Base-by-base conservation (phyloP, 306 rosid genomes). In the Vigna radiata region DNA sequence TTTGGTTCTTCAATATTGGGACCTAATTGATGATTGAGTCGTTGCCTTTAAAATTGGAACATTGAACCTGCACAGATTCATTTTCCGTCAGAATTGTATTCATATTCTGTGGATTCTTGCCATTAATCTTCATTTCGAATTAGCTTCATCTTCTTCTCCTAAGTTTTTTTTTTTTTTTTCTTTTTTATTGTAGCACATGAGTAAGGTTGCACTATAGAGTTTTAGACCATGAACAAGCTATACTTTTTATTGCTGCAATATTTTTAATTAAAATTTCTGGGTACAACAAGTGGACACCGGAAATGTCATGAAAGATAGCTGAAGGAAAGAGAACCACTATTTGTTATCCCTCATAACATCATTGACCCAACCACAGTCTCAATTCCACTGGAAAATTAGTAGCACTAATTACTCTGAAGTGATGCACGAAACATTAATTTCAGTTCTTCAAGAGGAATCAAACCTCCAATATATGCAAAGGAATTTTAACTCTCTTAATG, bases 1-100 rank as follows among this genome's bases (percentile, higher is more conserved):
- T 87, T 87, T 95, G 96, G 96, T 89, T 90, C 99, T 90, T 91
- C 97, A 86, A 73, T 77, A 84, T 80, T 86, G 93, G 84, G 83
- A 89, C 90, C 94, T 86, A 89, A 90, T 89, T 88, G 97, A 90
- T 88, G 96, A 89, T 92, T 91, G 96, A 85, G 89, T 88, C 81
- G 91, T 95, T 92, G 98, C 95, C 94, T 86, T 78, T 92, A 89
- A 87, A 81, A 61, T 86, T 89, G 87, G 85, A 78, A 80, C 86
- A 85, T 48, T 83, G 82, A 89, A 92, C 99, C 99, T 95, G 99
- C 99, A 95, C 83, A 92, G 89, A 91, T 89, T 89, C 96, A 89
- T 87, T 88, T 86, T 86, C 88, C 82, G 96, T 86, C 79, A 89
- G 90, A 89, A 86, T 89, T 87, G 77, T 86, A 88, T 85, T 87